Evolutionary conservation across 352 stramenopile species (phyloP).

Genomic region (Globisporangium sylvaticum): DNA sequence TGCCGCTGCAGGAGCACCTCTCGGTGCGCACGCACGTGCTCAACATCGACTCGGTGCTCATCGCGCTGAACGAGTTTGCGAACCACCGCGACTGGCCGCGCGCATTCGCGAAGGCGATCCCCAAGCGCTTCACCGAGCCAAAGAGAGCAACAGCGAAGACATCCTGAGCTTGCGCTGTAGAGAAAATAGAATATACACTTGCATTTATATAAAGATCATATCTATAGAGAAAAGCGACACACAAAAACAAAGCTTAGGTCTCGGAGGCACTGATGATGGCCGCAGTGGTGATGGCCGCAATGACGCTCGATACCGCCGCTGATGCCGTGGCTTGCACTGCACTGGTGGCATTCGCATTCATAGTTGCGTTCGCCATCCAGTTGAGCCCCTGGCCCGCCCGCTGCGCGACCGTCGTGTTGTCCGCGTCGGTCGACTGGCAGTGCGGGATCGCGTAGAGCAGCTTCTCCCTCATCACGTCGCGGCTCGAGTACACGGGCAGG

Average conservation of each 20-base stretch:
- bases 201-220: background rate
- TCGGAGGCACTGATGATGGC: slow-evolving; percentile 5
- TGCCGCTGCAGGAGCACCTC: slow-evolving; percentile 72
- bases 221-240: background rate
- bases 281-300: slow-evolving; percentile 40
- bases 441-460: slow-evolving; percentile 87
- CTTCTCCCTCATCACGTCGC: slow-evolving; percentile 78
- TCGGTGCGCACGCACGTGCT: slow-evolving; percentile 57
- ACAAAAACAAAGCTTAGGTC: slow-evolving; percentile 13
- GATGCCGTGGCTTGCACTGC: slow-evolving; percentile 29
- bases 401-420: slow-evolving; percentile 88
- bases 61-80: slow-evolving; percentile 63
- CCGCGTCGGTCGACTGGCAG: slow-evolving; percentile 84
- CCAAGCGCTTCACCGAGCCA: slow-evolving; percentile 39
- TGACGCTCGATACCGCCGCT: slow-evolving; percentile 60
- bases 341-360: background rate
- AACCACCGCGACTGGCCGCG: slow-evolving; percentile 66
- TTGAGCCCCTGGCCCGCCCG: slow-evolving; percentile 82
- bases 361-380: slow-evolving; percentile 42
- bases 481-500: slow-evolving; percentile 67
- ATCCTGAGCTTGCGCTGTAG: background rate
- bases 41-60: slow-evolving; percentile 77
- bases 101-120: slow-evolving; percentile 54
- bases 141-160: background rate
- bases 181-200: background rate